Evolutionary conservation across 2,329 filamentous ascomycete genomes (phyloP).

Genomic region (Pseudogymnoascus sp.): DNA sequence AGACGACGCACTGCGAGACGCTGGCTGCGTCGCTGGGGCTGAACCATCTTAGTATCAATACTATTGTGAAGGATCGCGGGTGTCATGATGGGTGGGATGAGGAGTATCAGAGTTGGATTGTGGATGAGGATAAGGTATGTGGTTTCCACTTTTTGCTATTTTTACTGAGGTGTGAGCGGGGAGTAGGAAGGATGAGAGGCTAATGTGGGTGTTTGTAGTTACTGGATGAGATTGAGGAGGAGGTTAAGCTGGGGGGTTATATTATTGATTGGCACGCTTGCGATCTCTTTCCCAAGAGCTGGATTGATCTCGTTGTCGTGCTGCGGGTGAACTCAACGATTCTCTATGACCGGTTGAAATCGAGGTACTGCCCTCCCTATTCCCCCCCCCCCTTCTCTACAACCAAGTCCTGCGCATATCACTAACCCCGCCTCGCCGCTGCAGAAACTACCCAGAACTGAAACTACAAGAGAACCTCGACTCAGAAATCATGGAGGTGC

Average conservation of each 20-base stretch:
- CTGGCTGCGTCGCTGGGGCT: slow-evolving; percentile 69
- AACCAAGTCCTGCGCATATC: neutral
- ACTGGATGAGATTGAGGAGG: slow-evolving; percentile 80
- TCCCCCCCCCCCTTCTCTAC: neutral
- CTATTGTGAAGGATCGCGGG: slow-evolving; percentile 78
- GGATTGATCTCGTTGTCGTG: slow-evolving; percentile 93
- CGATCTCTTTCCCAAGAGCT: slow-evolving; percentile 85
- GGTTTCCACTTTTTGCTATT: slow-evolving; percentile 6
- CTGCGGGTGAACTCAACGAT: slow-evolving; percentile 71
- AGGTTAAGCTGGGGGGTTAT: slow-evolving; percentile 69
- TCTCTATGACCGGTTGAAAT: slow-evolving; percentile 75
- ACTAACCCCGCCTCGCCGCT: neutral
- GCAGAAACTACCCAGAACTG: slow-evolving; percentile 68
- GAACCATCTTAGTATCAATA: slow-evolving; percentile 79
- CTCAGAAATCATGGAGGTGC: slow-evolving; percentile 93
- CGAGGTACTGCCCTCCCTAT: slow-evolving; percentile 44
- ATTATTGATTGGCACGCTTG: slow-evolving; percentile 98
- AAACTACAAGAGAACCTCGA: slow-evolving; percentile 97
- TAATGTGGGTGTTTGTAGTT: slow-evolving; percentile 42
- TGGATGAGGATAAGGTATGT: slow-evolving; percentile 88
- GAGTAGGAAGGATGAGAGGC: neutral
- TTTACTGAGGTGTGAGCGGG: neutral
- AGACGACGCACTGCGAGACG: slow-evolving; percentile 83
- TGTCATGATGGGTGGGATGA: slow-evolving; percentile 88
- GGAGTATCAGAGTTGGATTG: slow-evolving; percentile 78